Percentiles rank a stretch among this genome's conserved stretches.
Evolutionary conservation across 176 grass and related monocot species (phyloP).

Genomic region (Carex scoparia): DNA sequence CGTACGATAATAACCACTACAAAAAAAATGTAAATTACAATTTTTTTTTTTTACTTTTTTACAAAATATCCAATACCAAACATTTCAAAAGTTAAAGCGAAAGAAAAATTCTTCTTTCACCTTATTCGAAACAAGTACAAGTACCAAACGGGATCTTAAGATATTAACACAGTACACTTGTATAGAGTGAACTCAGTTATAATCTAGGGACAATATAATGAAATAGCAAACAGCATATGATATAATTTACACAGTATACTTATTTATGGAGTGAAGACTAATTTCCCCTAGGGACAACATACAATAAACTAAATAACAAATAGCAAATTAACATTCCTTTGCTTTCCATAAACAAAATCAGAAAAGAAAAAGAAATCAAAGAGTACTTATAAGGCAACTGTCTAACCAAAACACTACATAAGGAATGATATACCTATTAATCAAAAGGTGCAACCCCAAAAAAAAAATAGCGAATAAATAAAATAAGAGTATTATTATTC

Average conservation of each 20-base stretch:
- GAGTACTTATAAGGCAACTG: background rate
- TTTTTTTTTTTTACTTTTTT: too few species aligned
- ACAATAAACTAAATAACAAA: background rate
- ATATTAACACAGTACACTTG: background rate
- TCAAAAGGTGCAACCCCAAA: background rate
- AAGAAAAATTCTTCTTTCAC: background rate
- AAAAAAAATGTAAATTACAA: too few species aligned
- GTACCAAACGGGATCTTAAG: background rate
- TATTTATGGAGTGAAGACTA: background rate
- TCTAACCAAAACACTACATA: background rate
- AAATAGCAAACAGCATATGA: background rate
- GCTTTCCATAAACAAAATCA: background rate
- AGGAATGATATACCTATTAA: conserved; percentile 10
- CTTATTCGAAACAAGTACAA: background rate
- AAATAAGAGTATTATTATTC: background rate
- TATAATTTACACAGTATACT: conserved; percentile 4
- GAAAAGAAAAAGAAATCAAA: background rate
- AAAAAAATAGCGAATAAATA: background rate
- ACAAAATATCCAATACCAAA: too few species aligned
- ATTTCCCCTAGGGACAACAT: background rate
- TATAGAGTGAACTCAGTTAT: background rate
- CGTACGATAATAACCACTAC: too few species aligned
- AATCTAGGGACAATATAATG: background rate
- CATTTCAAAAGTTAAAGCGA: too few species aligned
- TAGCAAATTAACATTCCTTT: background rate